Base-by-base conservation (phyloP, 2,329 filamentous ascomycete genomes). In the Thelonectria blattea region DNA sequence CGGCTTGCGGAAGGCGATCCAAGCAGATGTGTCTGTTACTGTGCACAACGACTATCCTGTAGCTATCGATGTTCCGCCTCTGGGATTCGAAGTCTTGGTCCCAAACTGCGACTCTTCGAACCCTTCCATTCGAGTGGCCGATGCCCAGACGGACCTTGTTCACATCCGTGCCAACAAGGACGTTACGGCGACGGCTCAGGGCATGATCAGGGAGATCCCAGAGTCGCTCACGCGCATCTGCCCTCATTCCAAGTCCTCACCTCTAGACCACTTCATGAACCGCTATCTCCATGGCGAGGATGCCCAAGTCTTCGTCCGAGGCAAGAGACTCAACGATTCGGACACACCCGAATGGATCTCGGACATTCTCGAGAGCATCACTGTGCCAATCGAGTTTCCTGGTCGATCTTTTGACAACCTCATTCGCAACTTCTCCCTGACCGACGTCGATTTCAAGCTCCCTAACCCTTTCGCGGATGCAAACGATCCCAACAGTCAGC, bases 341-440 rank as follows among this genome's bases (percentile, higher is more conserved):
- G 81, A 88, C 34, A 91, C 92, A 0, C 95, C 95, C 1, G 80
- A 82, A 47, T 99, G 95, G 95, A 84, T 97, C 49, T 85, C 85
- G 14, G 87, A 93, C 52, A 83, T 99, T 20, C 80, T 98, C 39
- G 88, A 88, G 47, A 92, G 91, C 67, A 85, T 98, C 53, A 93
- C 89, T 0, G 83, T 98, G 1, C 93, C 93, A 3, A 80, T 98
- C 7, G 90, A 92, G 6, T 91, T 98, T 63, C 91, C 92, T 0
- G 92, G 92, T 5, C 87, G 88, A 60, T 88, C 88, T 0, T 89
- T 97, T 69, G 92, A 93, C 65, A 88, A 91, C 65, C 79, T 97
- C 15, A 90, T 99, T 72, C 90, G 89, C 67, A 94, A 95, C 68
- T 97, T 98, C 73, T 91, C 92, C 20, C 80, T 98, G 65, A 87